Evolutionary conservation across 1,284 basidiomycete species (phyloP).

Genomic region (Stereum hirsutum): DNA sequence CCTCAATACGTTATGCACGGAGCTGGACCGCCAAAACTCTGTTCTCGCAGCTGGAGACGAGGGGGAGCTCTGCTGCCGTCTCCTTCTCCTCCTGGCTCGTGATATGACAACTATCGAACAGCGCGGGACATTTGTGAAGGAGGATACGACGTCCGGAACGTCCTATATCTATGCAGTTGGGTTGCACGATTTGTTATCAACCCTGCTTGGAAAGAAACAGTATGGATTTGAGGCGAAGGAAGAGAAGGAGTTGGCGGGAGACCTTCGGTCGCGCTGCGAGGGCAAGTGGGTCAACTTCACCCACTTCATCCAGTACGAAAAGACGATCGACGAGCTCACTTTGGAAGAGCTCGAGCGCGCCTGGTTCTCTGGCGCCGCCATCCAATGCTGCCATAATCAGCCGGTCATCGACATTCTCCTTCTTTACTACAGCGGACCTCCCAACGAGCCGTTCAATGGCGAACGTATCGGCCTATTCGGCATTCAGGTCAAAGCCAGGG

Average conservation of each 20-base stretch:
- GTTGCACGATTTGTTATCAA: background rate
- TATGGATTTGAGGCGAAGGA: too few relatives aligned
- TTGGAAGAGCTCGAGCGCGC: background rate
- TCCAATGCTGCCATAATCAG: background rate
- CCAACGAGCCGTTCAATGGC: background rate
- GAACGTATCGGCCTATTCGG: background rate
- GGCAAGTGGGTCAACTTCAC: conserved; percentile 1
- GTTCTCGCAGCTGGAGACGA: background rate
- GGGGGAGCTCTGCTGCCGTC: background rate
- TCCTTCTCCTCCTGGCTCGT: background rate
- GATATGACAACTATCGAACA: background rate
- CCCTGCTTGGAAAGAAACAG: background rate
- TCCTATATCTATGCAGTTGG: background rate
- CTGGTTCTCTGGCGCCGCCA: background rate
- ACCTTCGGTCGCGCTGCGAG: background rate
- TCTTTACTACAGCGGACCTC: background rate
- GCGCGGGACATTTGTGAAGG: background rate
- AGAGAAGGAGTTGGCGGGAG: background rate
- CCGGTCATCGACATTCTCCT: background rate
- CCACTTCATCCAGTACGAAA: background rate
- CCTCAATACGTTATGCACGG: background rate
- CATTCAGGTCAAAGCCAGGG: background rate
- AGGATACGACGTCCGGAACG: too few relatives aligned
- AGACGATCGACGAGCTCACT: background rate
- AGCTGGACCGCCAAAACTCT: too few relatives aligned